phyloP scores from a whole-genome alignment of 2,329 filamentous ascomycete genomes.

The Alternaria ventricosa region DNA sequence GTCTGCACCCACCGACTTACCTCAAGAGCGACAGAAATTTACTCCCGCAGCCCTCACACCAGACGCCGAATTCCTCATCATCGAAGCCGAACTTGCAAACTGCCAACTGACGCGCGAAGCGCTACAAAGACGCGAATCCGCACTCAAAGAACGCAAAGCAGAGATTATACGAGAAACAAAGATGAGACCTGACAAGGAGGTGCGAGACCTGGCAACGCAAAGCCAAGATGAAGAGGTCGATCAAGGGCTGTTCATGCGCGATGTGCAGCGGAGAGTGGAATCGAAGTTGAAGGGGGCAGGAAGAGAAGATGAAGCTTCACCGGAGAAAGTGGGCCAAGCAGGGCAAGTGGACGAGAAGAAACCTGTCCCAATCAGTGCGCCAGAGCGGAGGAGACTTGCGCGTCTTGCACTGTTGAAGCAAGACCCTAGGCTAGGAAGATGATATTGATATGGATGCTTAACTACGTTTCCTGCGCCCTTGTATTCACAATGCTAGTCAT shows the following conservation, averaged over 20 bases:
- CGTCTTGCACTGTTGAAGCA: not conserved
- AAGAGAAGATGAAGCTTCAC: not conserved
- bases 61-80: not conserved
- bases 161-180: not conserved
- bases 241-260: not conserved
- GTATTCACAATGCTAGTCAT: not conserved
- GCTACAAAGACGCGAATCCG: not conserved
- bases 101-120: constrained; percentile 1
- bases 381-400: constrained; percentile 1
- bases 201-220: not conserved
- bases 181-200: not conserved
- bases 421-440: not conserved
- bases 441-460: not conserved
- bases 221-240: not conserved
- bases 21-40: not conserved
- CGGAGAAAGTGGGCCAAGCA: not conserved
- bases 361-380: not conserved
- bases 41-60: not conserved
- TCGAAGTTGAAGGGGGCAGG: rapidly evolving
- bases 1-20: not conserved
- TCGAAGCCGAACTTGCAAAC: not conserved
- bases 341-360: not conserved
- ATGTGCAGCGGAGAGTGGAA: not conserved
- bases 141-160: not conserved
- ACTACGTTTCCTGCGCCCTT: not conserved